Conservation (phyloP, 805 yeast species). For the Teunomyces barrocoloradensis region DNA sequence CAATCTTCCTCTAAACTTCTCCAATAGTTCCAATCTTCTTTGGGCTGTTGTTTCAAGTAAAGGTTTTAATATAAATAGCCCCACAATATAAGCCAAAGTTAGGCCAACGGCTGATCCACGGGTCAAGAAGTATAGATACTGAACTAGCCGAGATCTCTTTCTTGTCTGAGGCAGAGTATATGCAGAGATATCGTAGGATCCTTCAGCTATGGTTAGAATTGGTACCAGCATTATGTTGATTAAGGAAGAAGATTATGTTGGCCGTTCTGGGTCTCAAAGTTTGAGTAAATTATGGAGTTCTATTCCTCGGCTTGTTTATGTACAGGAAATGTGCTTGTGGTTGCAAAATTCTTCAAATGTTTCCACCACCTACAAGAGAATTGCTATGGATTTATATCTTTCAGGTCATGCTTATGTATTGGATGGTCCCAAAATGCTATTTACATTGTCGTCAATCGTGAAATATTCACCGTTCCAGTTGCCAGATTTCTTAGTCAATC, state of each 20-base stretch:
- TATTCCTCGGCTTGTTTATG: not conserved
- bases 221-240: conserved; percentile 24
- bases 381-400: not conserved
- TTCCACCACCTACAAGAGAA: no score
- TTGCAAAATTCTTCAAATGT: not conserved
- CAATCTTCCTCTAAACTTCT: conserved; percentile 27
- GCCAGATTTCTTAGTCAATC: conserved; percentile 14
- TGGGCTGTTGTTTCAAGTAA: conserved; percentile 26
- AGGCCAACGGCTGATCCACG: conserved; percentile 33
- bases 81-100: conserved; percentile 28
- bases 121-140: conserved; percentile 29
- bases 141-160: conserved; percentile 21
- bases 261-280: not conserved
- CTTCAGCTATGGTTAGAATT: conserved; percentile 39
- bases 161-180: conserved; percentile 15
- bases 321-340: not conserved
- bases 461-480: not conserved
- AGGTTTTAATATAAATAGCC: conserved; percentile 34
- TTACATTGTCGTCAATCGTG: not conserved
- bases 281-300: not conserved
- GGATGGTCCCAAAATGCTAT: not conserved
- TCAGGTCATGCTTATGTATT: not conserved
- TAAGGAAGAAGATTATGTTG: not conserved
- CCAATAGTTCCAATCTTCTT: conserved; percentile 35
- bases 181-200: conserved; percentile 33